A percentile compares a stretch with the other conserved stretches of the same genome.
phyloP scores from a whole-genome alignment of 306 rosid species.

The Macrotyloma uniflorum region DNA sequence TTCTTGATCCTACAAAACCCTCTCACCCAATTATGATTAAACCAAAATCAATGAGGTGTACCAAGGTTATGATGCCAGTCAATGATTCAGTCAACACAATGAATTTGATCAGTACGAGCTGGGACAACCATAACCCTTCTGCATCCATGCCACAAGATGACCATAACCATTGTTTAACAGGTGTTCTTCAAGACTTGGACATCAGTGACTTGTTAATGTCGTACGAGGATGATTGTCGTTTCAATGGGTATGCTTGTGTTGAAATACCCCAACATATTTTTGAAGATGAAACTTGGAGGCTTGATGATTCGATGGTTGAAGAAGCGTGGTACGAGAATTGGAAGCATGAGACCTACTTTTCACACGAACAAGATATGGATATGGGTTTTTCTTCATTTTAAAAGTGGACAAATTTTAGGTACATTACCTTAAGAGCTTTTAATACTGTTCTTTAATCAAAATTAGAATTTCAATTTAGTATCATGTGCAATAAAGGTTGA shows the following conservation, averaged over 20 bases:
- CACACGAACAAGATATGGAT: conserved; percentile 4
- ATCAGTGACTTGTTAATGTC: neutral
- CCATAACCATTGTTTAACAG: neutral
- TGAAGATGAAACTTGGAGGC: neutral
- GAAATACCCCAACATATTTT: conserved; percentile 1
- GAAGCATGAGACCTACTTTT: conserved; percentile 9
- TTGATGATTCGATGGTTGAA: neutral
- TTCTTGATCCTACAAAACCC: neutral
- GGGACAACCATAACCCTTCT: neutral
- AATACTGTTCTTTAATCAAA: neutral
- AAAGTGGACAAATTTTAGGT: neutral
- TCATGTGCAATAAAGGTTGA: neutral
- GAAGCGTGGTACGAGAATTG: conserved; percentile 21
- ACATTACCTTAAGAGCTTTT: neutral
- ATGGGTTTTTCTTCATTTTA: conserved; percentile 12
- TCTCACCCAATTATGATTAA: conserved; percentile 6
- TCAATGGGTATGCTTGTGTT: conserved; percentile 14
- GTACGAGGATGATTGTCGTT: neutral
- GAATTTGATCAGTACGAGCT: neutral
- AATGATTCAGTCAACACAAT: neutral
- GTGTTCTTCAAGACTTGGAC: neutral
- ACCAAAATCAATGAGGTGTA: conserved; percentile 20
- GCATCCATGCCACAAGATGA: neutral
- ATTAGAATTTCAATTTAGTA: neutral
- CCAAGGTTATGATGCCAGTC: conserved; percentile 11